These are phyloP conservation scores for Suhomyces bolitotheri DNA, from an alignment of 1,139 yeast species.

Conservation along the genomic window DNA sequence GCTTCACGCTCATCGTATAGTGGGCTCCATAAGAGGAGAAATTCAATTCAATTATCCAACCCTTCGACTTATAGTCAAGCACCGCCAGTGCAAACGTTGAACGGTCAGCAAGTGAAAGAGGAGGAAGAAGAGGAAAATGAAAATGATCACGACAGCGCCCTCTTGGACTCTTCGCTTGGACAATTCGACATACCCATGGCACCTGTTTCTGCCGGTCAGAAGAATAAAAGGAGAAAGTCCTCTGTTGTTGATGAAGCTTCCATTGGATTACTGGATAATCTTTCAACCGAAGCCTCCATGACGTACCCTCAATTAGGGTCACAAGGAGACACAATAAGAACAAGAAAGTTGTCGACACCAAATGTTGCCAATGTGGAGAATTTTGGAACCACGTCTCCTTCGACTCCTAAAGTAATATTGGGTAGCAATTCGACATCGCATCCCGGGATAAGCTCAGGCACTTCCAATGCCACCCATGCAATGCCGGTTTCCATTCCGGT, in stretches of 20 bases:
- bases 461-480: not conserved
- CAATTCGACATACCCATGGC: constrained; percentile 1
- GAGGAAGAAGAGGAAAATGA: constrained; percentile 11
- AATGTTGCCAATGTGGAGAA: constrained; percentile 1
- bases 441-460: not conserved
- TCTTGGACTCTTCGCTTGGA: constrained; percentile 2
- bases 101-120: constrained; percentile 8
- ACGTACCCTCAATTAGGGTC: constrained; percentile 1
- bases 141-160: constrained; percentile 5
- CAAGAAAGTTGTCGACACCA: constrained; percentile 6
- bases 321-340: constrained; percentile 3
- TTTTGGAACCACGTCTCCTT: constrained; percentile 2
- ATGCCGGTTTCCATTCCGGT: constrained; percentile 10
- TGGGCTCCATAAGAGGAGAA: constrained; percentile 13
- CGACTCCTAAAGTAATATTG: constrained; percentile 6
- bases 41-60: constrained; percentile 13
- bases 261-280: constrained; percentile 2
- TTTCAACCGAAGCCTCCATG: constrained; percentile 6
- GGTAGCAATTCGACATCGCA: not conserved
- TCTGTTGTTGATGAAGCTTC: constrained; percentile 6
- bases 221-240: constrained; percentile 18
- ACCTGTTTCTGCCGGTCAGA: constrained; percentile 15
- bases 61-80: constrained; percentile 9
- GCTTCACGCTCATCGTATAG: constrained; percentile 13
- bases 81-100: constrained; percentile 3